phyloP scores from a whole-genome alignment of 148 eudicot species.

The Cornus controversa region DNA sequence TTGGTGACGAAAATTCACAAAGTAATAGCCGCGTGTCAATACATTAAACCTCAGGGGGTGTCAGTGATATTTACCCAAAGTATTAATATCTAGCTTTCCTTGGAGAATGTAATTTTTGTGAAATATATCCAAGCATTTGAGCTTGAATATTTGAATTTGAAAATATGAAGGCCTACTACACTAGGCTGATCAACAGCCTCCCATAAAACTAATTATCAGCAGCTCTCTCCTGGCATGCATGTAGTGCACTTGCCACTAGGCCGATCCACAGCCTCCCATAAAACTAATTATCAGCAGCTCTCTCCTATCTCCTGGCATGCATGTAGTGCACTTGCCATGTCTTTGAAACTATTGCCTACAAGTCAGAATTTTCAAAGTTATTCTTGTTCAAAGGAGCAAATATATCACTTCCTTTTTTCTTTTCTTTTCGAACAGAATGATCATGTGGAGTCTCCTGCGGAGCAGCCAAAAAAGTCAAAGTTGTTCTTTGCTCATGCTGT shows the following conservation, averaged over 20 bases:
- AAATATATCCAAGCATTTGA: background rate
- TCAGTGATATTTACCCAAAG: no score
- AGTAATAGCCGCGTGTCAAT: no score
- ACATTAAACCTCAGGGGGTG: no score
- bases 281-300: background rate
- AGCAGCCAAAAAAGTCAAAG: conserved; percentile 74
- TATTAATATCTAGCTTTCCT: background rate
- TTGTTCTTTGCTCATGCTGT: conserved; percentile 74
- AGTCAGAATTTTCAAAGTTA: background rate
- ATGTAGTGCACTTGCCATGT: background rate
- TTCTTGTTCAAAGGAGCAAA: background rate
- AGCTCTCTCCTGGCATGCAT: background rate
- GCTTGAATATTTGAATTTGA: background rate
- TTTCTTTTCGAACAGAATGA: conserved; percentile 45
- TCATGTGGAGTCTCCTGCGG: conserved; percentile 78
- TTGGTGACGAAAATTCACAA: no score
- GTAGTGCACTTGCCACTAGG: background rate
- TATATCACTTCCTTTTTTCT: background rate
- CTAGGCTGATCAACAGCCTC: background rate
- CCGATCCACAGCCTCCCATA: background rate
- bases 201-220: background rate
- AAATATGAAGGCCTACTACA: background rate
- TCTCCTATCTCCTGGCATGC: background rate
- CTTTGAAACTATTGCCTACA: background rate
- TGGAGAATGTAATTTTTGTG: background rate